A percentile compares a stretch with the other conserved stretches of the same genome.
Conservation (phyloP, 2,329 filamentous ascomycete species). For the Coniochaeta sp. region DNA sequence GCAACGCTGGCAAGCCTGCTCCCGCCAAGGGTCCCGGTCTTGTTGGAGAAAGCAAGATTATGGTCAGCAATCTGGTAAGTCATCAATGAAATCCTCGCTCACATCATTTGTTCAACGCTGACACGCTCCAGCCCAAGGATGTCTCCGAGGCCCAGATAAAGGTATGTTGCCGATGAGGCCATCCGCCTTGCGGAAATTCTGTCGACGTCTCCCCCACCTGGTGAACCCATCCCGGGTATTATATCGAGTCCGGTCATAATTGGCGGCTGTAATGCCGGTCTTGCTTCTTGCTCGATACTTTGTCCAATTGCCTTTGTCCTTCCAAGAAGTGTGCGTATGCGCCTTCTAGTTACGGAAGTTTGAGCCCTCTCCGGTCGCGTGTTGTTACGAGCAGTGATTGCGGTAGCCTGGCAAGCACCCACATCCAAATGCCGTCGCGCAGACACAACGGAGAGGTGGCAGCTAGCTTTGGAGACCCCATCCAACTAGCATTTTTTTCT, state of each 20-base stretch:
- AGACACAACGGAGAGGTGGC: constrained; percentile 6
- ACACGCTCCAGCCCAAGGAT: constrained; percentile 72
- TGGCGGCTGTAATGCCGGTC: constrained; percentile 12
- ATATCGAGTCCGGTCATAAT: constrained; percentile 10
- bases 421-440: constrained; percentile 5
- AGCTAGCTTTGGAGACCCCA: background rate
- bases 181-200: constrained; percentile 60
- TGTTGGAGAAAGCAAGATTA: constrained; percentile 84
- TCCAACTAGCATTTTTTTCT: constrained; percentile 9
- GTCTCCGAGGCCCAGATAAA: constrained; percentile 97
- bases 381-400: constrained; percentile 3
- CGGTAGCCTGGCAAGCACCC: constrained; percentile 20
- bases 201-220: constrained; percentile 49
- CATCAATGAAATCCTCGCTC: constrained; percentile 1
- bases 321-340: background rate
- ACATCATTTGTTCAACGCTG: constrained; percentile 26
- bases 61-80: constrained; percentile 96
- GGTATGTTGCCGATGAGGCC: constrained; percentile 97
- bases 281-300: constrained; percentile 7
- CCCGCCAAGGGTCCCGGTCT: constrained; percentile 56
- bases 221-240: constrained; percentile 18
- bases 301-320: constrained; percentile 11
- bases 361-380: constrained; percentile 14
- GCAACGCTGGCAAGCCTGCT: constrained; percentile 49
- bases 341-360: constrained; percentile 13